phyloP scores from a whole-genome alignment of 176 grass and related monocot species.

The Neostapfia colusana region DNA sequence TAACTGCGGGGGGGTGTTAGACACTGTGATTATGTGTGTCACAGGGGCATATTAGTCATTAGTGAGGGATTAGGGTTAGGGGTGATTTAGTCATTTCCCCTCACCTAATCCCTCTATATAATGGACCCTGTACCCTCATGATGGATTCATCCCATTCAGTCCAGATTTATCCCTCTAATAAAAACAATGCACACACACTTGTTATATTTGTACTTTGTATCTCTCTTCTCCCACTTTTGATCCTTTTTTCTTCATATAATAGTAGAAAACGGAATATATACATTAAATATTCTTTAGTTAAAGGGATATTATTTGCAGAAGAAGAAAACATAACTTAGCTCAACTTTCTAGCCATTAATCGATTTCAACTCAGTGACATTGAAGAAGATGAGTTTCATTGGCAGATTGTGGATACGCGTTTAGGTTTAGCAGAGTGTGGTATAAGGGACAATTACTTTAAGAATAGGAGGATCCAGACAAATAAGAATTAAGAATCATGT shows the following conservation, averaged over 20 bases:
- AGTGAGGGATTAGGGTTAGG: too few species aligned
- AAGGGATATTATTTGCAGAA: background rate
- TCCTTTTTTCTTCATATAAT: background rate
- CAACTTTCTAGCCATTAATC: conserved; percentile 12
- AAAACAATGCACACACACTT: background rate
- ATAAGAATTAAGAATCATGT: background rate
- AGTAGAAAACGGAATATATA: background rate
- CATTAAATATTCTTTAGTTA: background rate
- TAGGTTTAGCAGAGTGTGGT: background rate
- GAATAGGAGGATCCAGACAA: background rate
- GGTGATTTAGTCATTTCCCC: too few species aligned
- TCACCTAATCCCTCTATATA: too few species aligned
- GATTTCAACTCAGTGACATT: background rate
- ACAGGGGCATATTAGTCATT: too few species aligned
- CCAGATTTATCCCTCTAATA: too few species aligned
- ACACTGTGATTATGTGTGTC: too few species aligned
- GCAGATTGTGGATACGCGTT: background rate
- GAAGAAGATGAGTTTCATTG: background rate
- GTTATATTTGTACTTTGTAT: background rate
- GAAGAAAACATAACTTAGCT: background rate
- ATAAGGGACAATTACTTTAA: background rate
- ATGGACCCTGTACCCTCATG: too few species aligned
- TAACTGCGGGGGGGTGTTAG: too few species aligned
- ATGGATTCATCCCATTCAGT: too few species aligned
- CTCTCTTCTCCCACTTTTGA: background rate